Evolutionary conservation across 2,329 filamentous ascomycete genomes (phyloP).

Genomic region (Monosporascus sp.): DNA sequence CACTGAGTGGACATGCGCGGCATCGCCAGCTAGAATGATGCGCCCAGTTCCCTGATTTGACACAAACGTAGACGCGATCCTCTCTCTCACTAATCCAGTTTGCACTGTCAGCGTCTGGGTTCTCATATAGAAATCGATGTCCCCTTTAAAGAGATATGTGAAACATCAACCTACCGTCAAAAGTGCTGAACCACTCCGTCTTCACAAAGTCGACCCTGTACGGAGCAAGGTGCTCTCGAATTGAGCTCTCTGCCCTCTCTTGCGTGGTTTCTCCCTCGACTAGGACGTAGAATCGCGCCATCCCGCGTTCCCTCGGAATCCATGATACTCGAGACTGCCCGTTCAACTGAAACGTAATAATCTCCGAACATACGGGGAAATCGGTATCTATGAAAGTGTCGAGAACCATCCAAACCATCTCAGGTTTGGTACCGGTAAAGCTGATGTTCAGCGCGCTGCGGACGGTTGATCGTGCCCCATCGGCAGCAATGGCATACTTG

Average conservation of each 20-base stretch:
- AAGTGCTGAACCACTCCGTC: constrained; percentile 47
- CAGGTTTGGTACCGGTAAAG: constrained; percentile 42
- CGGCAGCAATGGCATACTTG: constrained; percentile 45
- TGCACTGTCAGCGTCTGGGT: too few species aligned
- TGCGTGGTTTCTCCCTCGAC: constrained; percentile 40
- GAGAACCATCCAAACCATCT: constrained; percentile 45
- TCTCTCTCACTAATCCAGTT: constrained; percentile 31
- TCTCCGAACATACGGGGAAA: constrained; percentile 40
- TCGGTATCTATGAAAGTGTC: constrained; percentile 45
- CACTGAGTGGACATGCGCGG: constrained; percentile 51
- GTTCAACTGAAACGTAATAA: constrained; percentile 41
- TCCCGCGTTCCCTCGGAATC: constrained; percentile 42
- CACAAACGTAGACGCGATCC: constrained; percentile 34
- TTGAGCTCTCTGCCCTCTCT: constrained; percentile 34
- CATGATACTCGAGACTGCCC: constrained; percentile 42
- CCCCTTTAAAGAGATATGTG: background rate
- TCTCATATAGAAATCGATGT: too few species aligned
- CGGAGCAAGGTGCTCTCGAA: constrained; percentile 39
- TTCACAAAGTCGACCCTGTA: constrained; percentile 36
- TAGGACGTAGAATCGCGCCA: constrained; percentile 43
- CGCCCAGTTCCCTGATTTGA: constrained; percentile 36
- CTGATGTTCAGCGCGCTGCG: constrained; percentile 33
- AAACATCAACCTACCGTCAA: constrained; percentile 32
- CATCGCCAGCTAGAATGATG: constrained; percentile 50
- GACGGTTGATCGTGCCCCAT: constrained; percentile 46